phyloP scores from a whole-genome alignment of 805 yeast species.

The Saccharomycopsis sp. region DNA sequence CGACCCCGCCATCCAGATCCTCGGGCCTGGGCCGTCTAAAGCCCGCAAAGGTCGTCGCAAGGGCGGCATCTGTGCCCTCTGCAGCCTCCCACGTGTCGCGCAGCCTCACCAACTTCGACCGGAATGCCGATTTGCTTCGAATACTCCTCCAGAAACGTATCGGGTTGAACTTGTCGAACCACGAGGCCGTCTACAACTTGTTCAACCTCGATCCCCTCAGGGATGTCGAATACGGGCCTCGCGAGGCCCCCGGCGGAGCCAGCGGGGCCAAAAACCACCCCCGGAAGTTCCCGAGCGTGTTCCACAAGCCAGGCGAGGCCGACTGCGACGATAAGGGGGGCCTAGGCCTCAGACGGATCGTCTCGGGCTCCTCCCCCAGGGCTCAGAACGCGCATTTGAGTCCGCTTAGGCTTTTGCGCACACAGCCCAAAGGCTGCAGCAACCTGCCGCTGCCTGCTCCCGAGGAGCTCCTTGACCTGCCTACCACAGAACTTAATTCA shows the following conservation, averaged over 20 bases:
- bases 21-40: background rate
- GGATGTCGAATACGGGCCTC: background rate
- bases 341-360: background rate
- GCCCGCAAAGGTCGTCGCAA: background rate
- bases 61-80: background rate
- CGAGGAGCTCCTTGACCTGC: background rate
- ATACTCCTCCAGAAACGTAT: background rate
- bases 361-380: background rate
- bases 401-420: background rate
- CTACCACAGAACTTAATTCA: background rate
- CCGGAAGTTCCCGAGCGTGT: background rate
- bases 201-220: slow-evolving; percentile 2
- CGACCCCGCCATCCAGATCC: background rate
- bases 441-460: background rate
- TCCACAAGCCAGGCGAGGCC: background rate
- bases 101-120: slow-evolving; percentile 1
- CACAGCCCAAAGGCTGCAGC: background rate
- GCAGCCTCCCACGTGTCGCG: background rate
- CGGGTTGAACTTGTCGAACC: slow-evolving; percentile 14
- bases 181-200: slow-evolving; percentile 10
- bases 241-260: background rate
- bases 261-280: background rate
- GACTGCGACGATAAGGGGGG: background rate
- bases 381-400: background rate
- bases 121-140: background rate